Conservation (phyloP, 805 yeast genomes). For the Candida loeiensis region DNA sequence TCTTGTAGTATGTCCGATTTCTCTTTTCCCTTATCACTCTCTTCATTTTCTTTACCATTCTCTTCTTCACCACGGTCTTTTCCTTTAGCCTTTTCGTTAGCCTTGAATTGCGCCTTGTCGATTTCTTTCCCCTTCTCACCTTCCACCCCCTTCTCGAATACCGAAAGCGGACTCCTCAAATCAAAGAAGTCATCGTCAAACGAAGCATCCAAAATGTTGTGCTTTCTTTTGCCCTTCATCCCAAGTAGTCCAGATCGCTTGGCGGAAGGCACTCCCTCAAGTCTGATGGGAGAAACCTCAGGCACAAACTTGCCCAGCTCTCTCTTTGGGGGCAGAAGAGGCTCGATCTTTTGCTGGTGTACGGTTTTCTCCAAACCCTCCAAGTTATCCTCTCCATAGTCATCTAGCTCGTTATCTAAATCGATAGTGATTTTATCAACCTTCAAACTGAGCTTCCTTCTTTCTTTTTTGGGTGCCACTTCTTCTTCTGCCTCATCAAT, state of each 20-base stretch:
- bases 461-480: slow-evolving; percentile 3
- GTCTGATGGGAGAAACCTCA: slow-evolving; percentile 11
- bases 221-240: slow-evolving; percentile 4
- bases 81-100: too few relatives aligned
- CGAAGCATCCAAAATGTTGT: slow-evolving; percentile 13
- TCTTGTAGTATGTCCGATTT: too few relatives aligned
- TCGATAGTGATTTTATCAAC: slow-evolving; percentile 9
- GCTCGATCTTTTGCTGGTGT: slow-evolving; percentile 4
- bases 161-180: slow-evolving; percentile 2
- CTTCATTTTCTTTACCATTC: too few relatives aligned
- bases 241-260: too few relatives aligned
- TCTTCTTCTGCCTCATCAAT: slow-evolving; percentile 2
- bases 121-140: too few relatives aligned
- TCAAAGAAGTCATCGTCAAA: slow-evolving; percentile 13
- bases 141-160: slow-evolving; percentile 3
- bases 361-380: slow-evolving; percentile 21
- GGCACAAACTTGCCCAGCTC: not conserved
- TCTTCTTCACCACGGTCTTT: slow-evolving; percentile 2
- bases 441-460: slow-evolving; percentile 5
- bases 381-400: slow-evolving; percentile 32
- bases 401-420: slow-evolving; percentile 24
- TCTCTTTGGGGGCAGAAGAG: not conserved
- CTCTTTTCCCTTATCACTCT: too few relatives aligned
- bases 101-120: too few relatives aligned
- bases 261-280: slow-evolving; percentile 5